These are phyloP conservation scores for Syzygium syzygioides DNA, from an alignment of 441 rosid genomes.

Conservation along the genomic window DNA sequence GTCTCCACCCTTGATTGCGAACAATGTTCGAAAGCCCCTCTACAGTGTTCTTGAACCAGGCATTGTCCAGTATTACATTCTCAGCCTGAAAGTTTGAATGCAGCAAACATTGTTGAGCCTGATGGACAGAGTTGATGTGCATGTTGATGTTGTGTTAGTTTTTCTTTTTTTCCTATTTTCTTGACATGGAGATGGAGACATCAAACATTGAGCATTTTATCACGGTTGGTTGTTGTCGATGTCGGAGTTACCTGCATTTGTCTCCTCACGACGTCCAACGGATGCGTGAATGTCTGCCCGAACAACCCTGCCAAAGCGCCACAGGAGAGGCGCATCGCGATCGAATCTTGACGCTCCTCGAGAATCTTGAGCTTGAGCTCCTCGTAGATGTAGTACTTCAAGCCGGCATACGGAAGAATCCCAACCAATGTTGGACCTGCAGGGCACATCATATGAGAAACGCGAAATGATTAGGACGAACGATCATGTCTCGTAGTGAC, in stretches of 20 bases:
- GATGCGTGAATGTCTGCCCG: constrained; percentile 92
- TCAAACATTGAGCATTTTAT: background rate
- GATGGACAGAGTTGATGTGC: background rate
- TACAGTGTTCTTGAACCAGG: constrained; percentile 53
- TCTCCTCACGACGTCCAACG: constrained; percentile 86
- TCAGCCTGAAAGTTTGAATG: constrained; percentile 48
- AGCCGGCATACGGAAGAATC: constrained; percentile 88
- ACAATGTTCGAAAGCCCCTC: constrained; percentile 62
- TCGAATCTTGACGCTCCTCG: constrained; percentile 77
- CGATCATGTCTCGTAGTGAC: background rate
- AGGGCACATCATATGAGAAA: constrained; percentile 6
- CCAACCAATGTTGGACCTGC: constrained; percentile 89
- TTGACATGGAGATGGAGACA: background rate
- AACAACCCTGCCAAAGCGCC: constrained; percentile 92
- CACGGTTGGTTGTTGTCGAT: background rate
- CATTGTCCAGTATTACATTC: constrained; percentile 35
- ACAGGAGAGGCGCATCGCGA: constrained; percentile 77
- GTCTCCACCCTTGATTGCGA: constrained; percentile 82
- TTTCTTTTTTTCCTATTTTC: background rate
- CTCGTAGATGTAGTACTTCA: constrained; percentile 87
- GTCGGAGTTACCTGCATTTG: constrained; percentile 79
- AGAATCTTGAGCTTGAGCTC: constrained; percentile 81
- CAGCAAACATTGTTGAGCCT: background rate
- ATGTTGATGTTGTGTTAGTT: background rate
- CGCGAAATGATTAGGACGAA: background rate